Evolutionary conservation across 257 asterid species (phyloP).

Genomic region (Nicotiana otophora): DNA sequence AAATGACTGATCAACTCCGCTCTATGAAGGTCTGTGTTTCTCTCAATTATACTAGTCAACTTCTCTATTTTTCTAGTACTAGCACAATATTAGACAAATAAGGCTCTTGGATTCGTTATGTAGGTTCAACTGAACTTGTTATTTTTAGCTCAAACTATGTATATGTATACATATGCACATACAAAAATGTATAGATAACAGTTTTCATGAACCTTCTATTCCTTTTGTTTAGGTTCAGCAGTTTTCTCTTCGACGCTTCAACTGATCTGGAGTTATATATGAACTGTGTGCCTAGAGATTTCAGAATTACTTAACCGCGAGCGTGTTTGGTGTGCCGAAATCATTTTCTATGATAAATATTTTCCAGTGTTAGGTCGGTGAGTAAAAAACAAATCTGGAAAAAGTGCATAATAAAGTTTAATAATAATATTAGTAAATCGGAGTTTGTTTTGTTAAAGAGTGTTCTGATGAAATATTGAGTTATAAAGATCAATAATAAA

Average conservation of each 20-base stretch:
- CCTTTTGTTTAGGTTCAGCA: not conserved
- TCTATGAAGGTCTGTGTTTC: conserved; percentile 44
- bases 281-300: not conserved
- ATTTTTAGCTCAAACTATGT: not conserved
- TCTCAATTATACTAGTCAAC: not conserved
- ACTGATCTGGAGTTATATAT: not conserved
- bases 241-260: not conserved
- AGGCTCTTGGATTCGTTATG: not conserved
- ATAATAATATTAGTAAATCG: too few species aligned
- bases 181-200: too few species aligned
- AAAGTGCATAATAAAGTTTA: too few species aligned
- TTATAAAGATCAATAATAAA: too few species aligned
- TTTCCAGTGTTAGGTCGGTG: too few species aligned
- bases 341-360: too few species aligned
- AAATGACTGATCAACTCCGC: conserved; percentile 24
- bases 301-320: not conserved
- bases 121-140: not conserved
- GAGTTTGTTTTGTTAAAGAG: too few species aligned
- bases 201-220: not conserved
- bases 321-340: too few species aligned
- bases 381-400: too few species aligned
- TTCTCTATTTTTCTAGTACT: not conserved
- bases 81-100: not conserved
- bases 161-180: not conserved
- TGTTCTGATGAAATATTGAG: too few species aligned